These are phyloP conservation scores for Polygonum aviculare DNA, from an alignment of 148 eudicot species.

Conservation along the genomic window DNA sequence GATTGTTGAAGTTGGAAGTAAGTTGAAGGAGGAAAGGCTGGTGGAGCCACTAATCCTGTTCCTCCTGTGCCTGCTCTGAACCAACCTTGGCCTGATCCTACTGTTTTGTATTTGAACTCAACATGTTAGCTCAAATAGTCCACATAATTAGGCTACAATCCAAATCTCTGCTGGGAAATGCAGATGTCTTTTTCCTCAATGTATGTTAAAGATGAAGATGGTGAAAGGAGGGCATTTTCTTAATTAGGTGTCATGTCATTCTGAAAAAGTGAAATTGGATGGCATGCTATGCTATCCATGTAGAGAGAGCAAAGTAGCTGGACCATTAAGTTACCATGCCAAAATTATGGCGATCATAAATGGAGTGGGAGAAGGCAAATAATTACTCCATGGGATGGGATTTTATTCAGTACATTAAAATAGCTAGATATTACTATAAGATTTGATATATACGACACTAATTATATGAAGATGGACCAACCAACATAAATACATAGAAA, in stretches of 20 bases:
- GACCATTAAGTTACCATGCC: background rate
- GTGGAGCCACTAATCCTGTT: slow-evolving; percentile 30
- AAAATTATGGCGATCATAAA: background rate
- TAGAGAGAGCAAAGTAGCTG: background rate
- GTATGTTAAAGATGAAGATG: background rate
- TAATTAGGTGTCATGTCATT: background rate
- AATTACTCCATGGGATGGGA: background rate
- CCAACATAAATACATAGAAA: background rate
- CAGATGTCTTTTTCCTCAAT: background rate
- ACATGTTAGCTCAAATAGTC: background rate
- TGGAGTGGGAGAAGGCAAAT: background rate
- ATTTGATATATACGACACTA: background rate
- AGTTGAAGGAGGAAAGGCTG: slow-evolving; percentile 24
- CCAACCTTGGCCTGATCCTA: slow-evolving; percentile 21
- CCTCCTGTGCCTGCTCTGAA: slow-evolving; percentile 34
- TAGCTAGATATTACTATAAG: background rate
- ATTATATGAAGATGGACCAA: slow-evolving; percentile 1
- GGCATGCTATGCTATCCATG: background rate
- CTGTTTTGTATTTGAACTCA: background rate
- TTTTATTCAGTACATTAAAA: background rate
- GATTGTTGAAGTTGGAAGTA: slow-evolving; percentile 35
- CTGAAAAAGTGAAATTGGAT: background rate
- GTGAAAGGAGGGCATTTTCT: background rate
- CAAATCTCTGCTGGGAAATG: too few relatives aligned
- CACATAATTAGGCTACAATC: background rate